Percentiles rank a stretch among this genome's conserved stretches.
phyloP scores from a whole-genome alignment of 495 filamentous ascomycete species.

The Aspergillus olivimuriae region DNA sequence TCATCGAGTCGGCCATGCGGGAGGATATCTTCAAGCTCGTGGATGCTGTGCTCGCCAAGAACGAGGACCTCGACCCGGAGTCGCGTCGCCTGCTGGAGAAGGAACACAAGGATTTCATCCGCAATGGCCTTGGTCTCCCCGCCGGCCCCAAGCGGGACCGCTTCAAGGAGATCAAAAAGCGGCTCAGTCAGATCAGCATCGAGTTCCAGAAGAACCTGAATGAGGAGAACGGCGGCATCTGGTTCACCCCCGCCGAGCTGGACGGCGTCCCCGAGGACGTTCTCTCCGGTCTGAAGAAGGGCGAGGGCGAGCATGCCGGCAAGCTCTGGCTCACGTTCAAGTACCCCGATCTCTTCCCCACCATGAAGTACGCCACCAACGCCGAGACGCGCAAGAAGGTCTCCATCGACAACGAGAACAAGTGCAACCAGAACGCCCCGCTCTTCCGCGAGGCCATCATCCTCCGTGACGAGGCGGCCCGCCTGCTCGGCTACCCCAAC shows the following conservation, averaged over 20 bases:
- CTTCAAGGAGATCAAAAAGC: conserved; percentile 70
- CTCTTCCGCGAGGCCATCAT: conserved; percentile 84
- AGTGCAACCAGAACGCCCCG: conserved; percentile 78
- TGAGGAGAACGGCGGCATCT: conserved; percentile 61
- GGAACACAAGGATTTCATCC: conserved; percentile 59
- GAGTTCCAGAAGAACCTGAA: conserved; percentile 65
- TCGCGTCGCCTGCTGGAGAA: conserved; percentile 60
- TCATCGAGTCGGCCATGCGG: conserved; percentile 60
- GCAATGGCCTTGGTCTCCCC: conserved; percentile 56
- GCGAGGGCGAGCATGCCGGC: conserved; percentile 60
- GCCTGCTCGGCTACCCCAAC: conserved; percentile 84
- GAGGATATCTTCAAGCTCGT: conserved; percentile 62
- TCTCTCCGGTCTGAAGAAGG: conserved; percentile 58
- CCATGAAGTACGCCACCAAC: conserved; percentile 56
- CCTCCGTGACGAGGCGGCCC: conserved; percentile 86
- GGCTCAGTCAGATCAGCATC: conserved; percentile 57
- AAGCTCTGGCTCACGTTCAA: conserved; percentile 63
- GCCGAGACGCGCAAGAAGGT: conserved; percentile 50
- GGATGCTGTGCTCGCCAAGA: conserved; percentile 52
- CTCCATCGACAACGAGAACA: conserved; percentile 64
- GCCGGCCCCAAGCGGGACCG: conserved; percentile 55
- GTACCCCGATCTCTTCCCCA: conserved; percentile 63
- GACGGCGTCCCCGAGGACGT: conserved; percentile 61
- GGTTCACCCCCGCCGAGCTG: conserved; percentile 57
- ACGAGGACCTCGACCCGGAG: conserved; percentile 57